These are phyloP conservation scores for Phyllosticta ampelicida DNA, from an alignment of 2,329 filamentous ascomycete genomes.

Conservation along the genomic window DNA sequence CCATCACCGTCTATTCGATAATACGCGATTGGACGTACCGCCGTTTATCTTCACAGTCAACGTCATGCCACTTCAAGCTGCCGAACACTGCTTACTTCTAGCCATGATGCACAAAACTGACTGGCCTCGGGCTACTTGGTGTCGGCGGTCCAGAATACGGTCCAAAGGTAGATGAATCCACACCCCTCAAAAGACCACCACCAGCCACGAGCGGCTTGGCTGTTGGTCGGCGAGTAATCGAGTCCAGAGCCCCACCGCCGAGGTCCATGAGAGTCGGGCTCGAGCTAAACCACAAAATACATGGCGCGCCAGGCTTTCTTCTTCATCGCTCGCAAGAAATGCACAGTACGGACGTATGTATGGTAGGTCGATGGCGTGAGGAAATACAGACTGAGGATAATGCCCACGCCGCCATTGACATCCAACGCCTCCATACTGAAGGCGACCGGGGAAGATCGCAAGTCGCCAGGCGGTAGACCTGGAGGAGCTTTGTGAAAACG, in stretches of 20 bases:
- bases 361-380: neutral
- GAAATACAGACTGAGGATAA: neutral
- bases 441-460: neutral
- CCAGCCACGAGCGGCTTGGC: neutral
- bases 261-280: neutral
- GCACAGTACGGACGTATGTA: neutral
- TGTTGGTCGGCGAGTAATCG: neutral
- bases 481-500: too few relatives aligned
- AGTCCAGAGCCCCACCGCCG: neutral
- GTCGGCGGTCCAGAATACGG: too few relatives aligned
- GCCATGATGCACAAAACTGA: too few relatives aligned
- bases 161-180: neutral
- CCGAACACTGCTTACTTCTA: too few relatives aligned
- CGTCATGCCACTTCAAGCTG: too few relatives aligned
- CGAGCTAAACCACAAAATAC: neutral
- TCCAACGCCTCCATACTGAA: neutral
- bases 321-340: neutral
- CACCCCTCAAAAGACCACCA: neutral
- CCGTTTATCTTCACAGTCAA: too few relatives aligned
- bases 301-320: neutral
- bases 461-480: neutral
- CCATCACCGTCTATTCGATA: too few relatives aligned
- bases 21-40: too few relatives aligned
- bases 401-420: neutral
- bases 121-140: too few relatives aligned